Evolutionary conservation across 257 asterid genomes (phyloP).

Genomic region (Parsonsia alboflavescens): DNA sequence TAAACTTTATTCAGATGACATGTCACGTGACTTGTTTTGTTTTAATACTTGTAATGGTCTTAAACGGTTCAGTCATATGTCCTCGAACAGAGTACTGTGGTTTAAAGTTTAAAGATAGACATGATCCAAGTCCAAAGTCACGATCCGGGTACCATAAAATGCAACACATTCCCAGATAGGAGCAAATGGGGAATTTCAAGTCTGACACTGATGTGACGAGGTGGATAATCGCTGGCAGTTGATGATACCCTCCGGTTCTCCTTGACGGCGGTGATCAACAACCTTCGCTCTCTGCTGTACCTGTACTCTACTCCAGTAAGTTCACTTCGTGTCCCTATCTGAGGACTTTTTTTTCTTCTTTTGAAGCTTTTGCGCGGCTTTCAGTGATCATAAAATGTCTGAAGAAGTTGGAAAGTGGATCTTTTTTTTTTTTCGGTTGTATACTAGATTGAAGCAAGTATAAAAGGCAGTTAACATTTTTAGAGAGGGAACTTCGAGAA

Average conservation of each 20-base stretch:
- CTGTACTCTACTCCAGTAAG: conserved; percentile 2
- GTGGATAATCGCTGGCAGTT: conserved; percentile 9
- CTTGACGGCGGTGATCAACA: background rate
- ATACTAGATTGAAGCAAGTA: background rate
- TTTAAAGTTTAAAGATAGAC: background rate
- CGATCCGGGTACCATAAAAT: background rate
- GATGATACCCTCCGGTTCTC: background rate
- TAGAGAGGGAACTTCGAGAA: background rate
- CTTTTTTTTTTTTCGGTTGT: too few species aligned
- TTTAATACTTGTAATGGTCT: too few species aligned
- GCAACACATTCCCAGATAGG: background rate
- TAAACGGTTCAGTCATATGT: too few species aligned
- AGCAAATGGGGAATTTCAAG: background rate
- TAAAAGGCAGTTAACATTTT: background rate
- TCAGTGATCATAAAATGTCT: background rate
- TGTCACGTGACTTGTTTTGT: too few species aligned
- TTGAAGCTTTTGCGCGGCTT: background rate
- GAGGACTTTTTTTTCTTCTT: background rate
- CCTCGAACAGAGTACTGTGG: background rate
- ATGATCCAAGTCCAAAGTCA: background rate
- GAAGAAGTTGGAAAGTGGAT: background rate
- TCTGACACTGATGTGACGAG: background rate
- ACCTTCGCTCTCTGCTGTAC: background rate
- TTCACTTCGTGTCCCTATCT: background rate
- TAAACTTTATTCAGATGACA: too few species aligned